Conservation (phyloP, 306 rosid species). For the Styphnolobium japonicum region DNA sequence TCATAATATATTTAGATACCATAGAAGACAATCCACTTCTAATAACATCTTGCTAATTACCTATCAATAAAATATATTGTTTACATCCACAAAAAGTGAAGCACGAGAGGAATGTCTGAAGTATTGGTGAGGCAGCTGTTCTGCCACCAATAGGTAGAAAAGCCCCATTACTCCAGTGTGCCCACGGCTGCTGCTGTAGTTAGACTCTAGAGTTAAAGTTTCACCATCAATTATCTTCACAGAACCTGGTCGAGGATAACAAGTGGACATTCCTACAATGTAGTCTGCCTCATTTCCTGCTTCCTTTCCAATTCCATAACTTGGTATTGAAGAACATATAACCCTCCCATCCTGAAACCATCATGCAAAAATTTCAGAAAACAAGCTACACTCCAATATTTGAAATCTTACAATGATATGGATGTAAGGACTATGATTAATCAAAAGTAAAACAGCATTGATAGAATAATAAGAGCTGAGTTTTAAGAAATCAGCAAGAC, state of each 20-base stretch:
- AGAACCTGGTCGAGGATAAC: slow-evolving; percentile 56
- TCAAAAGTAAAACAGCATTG: neutral
- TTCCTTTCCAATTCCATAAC: slow-evolving; percentile 58
- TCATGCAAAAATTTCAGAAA: neutral
- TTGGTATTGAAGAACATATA: slow-evolving; percentile 51
- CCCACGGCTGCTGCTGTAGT: slow-evolving; percentile 16
- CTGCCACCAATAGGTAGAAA: slow-evolving; percentile 51
- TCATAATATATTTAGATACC: neutral
- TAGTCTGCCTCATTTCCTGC: slow-evolving; percentile 58
- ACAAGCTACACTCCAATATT: neutral
- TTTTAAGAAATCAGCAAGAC: neutral
- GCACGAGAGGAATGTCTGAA: slow-evolving; percentile 9
- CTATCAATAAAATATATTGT: neutral
- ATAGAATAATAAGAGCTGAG: neutral
- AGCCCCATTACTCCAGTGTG: slow-evolving; percentile 67
- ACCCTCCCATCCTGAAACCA: slow-evolving; percentile 50
- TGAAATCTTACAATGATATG: neutral
- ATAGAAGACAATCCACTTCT: neutral
- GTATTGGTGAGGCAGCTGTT: slow-evolving; percentile 29
- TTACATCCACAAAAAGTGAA: slow-evolving; percentile 5
- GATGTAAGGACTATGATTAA: neutral
- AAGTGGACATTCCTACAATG: slow-evolving; percentile 61
- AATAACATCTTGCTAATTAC: neutral
- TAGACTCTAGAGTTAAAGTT: slow-evolving; percentile 35
- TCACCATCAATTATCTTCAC: slow-evolving; percentile 48